Evolutionary conservation across 2,329 filamentous ascomycete species (phyloP).

Genomic region (Albophoma yamanashiensis): DNA sequence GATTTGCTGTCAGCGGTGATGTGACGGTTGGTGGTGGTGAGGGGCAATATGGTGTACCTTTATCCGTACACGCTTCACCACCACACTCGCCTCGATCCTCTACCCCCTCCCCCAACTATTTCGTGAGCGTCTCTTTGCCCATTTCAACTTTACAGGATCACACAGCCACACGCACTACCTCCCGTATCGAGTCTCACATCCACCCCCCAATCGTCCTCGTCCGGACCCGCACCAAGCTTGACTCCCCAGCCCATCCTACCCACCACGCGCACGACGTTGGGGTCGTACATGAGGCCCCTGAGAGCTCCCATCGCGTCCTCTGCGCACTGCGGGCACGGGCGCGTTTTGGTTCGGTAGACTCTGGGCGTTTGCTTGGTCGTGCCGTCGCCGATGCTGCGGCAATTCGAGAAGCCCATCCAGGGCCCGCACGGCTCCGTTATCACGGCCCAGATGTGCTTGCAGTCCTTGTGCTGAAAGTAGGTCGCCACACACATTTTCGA

Average conservation of each 20-base stretch:
- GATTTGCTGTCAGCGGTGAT: not conserved
- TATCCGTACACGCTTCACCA: too few relatives aligned
- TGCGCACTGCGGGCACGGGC: constrained; percentile 31
- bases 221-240: constrained; percentile 37
- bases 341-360: constrained; percentile 22
- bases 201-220: constrained; percentile 23
- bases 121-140: not conserved
- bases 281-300: constrained; percentile 26
- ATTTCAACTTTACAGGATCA: constrained; percentile 16
- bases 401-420: constrained; percentile 39
- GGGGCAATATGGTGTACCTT: too few relatives aligned
- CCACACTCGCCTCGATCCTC: not conserved
- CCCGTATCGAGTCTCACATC: constrained; percentile 17
- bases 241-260: constrained; percentile 29
- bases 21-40: not conserved
- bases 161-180: constrained; percentile 11
- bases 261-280: constrained; percentile 36
- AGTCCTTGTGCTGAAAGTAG: constrained; percentile 36
- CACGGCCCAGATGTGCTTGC: constrained; percentile 41
- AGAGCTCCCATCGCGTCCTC: constrained; percentile 12
- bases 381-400: constrained; percentile 29
- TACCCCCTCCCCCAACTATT: not conserved
- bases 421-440: constrained; percentile 36
- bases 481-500: constrained; percentile 35
- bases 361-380: constrained; percentile 23